Conservation (phyloP, 495 filamentous ascomycete genomes). For the Astrothelium macrocarpum region DNA sequence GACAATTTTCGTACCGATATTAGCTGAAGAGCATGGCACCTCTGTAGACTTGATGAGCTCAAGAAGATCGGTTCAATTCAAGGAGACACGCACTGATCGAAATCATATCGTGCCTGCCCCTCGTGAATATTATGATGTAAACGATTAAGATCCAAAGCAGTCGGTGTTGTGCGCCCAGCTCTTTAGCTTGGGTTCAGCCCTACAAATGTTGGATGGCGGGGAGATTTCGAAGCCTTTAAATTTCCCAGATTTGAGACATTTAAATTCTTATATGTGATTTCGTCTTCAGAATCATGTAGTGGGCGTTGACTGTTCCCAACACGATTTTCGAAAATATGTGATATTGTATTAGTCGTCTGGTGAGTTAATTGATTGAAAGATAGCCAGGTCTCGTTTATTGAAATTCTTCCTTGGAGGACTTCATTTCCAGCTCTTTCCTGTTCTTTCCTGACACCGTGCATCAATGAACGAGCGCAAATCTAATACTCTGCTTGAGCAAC, state of each 20-base stretch:
- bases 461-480: too few relatives aligned
- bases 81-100: background rate
- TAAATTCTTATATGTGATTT: background rate
- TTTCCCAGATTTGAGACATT: background rate
- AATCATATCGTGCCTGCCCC: background rate
- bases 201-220: background rate
- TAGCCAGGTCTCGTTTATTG: too few relatives aligned
- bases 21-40: conserved; percentile 81
- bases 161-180: background rate
- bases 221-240: background rate
- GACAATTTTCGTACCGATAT: conserved; percentile 53
- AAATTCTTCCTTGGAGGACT: too few relatives aligned
- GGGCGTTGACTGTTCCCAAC: background rate
- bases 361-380: too few relatives aligned
- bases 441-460: too few relatives aligned
- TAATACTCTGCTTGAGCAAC: too few relatives aligned
- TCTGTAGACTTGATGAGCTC: conserved; percentile 15
- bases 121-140: background rate
- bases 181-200: background rate
- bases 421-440: too few relatives aligned
- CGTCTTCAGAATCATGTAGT: background rate
- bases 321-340: too few relatives aligned
- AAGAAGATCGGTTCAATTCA: background rate
- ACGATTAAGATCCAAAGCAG: background rate
- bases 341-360: too few relatives aligned